Conservation (phyloP, 2,329 filamentous ascomycete species). For the Rutstroemia sp. region DNA sequence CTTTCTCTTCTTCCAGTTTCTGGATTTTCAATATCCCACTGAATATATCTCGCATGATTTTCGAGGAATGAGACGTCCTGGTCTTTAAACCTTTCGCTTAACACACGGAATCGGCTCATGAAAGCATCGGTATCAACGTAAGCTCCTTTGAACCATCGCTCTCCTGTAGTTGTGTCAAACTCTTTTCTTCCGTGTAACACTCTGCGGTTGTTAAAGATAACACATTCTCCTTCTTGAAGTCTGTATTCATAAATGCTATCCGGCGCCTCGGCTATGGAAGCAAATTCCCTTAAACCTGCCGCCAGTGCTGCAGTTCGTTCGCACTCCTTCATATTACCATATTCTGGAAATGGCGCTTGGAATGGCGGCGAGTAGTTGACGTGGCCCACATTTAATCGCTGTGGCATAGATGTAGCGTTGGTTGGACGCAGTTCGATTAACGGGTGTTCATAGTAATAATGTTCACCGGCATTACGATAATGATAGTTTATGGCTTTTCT, state of each 20-base stretch:
- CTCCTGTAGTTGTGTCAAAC: constrained; percentile 61
- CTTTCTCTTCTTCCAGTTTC: constrained; percentile 6
- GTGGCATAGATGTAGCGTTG: too few relatives aligned
- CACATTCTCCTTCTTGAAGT: constrained; percentile 75
- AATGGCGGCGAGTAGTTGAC: constrained; percentile 76
- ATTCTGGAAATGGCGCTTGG: constrained; percentile 43
- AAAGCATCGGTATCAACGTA: constrained; percentile 69
- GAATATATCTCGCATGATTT: not conserved
- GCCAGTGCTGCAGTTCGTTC: not conserved
- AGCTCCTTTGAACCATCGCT: constrained; percentile 76
- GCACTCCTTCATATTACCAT: constrained; percentile 8
- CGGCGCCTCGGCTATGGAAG: constrained; percentile 31
- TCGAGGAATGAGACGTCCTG: not conserved
- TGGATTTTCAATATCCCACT: constrained; percentile 2
- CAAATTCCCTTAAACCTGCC: not conserved
- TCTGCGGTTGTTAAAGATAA: constrained; percentile 84
- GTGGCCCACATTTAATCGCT: constrained; percentile 5
- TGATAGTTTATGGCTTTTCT: constrained; percentile 49
- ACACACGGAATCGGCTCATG: constrained; percentile 37
- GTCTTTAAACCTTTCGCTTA: constrained; percentile 20
- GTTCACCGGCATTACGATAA: constrained; percentile 57
- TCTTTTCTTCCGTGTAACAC: constrained; percentile 75
- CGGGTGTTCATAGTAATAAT: constrained; percentile 52
- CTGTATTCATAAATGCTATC: constrained; percentile 61
- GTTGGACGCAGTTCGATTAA: constrained; percentile 35